Base-by-base conservation (phyloP, 176 grass and related monocot genomes). In the Luzula sylvatica region DNA sequence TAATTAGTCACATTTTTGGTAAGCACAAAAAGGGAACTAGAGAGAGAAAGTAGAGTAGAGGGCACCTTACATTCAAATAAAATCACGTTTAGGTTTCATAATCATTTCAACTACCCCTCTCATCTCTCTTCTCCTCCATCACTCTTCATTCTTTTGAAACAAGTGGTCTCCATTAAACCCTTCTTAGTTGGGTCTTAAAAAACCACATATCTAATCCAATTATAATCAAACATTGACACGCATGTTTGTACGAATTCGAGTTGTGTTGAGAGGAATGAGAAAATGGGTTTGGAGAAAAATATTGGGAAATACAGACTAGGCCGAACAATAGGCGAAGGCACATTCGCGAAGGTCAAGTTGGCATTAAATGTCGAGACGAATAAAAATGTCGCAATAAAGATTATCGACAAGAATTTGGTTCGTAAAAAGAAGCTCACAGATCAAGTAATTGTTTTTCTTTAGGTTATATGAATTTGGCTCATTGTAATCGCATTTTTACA, bases 311-410 rank as follows among this genome's bases (percentile, higher is more conserved):
- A 90, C 68, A 59, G 53, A 14, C 51, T 90, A 1, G 72, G 76
- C 23, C 30, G 75, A 46, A 84, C 86, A 25, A 62, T 90, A 45
- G 86, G 86, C 4, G 80, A 80, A 57, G 86, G 86, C 45, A 39
- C 53, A 15, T 90, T 90, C 61, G 76, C 86, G 11, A 90, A 90
- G 72, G 86, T 84, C 23, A 71, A 66, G 79, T 56, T 90, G 22
- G 76, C 64, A 5, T 64, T 71, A 5, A 26, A 84, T 70, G 3
- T 15, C 3, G 76, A 90, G 21, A 81, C 76, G 3, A 58, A 66
- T 53, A 21, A 43, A 25, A 39, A 27, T 11, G 76, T 76, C 53
- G 86, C 86, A 1, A 61, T 90, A 2, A 90, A 90, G 76, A 44
- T 90, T 63, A 84, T 84, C 16, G 65, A 90, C 72, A 81, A 70